Percentiles rank a stretch among this genome's conserved stretches.
Conservation (phyloP, 768 basidiomycete species). For the Leucogyrophana mollusca region DNA sequence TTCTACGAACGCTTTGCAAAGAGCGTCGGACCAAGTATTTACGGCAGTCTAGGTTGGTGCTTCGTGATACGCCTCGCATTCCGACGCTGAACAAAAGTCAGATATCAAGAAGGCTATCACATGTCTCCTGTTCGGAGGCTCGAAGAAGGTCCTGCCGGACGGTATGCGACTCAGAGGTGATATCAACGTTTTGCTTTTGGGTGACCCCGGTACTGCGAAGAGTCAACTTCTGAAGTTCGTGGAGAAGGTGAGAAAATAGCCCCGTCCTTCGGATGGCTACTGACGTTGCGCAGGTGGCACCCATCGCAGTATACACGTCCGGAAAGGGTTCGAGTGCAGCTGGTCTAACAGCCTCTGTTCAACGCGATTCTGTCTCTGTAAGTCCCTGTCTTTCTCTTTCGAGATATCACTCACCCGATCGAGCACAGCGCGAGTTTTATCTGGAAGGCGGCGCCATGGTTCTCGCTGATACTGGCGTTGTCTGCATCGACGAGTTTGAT, state of each 20-base stretch:
- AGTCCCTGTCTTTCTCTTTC: constrained; percentile 24
- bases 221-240: constrained; percentile 98
- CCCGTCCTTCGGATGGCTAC: no score
- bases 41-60: constrained; percentile 78
- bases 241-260: constrained; percentile 93
- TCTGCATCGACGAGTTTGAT: constrained; percentile 99
- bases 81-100: constrained; percentile 28
- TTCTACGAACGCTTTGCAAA: constrained; percentile 93
- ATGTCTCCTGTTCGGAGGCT: constrained; percentile 95
- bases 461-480: constrained; percentile 95
- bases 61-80: neutral
- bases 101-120: constrained; percentile 99
- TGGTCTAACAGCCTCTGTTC: constrained; percentile 96
- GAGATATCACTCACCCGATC: constrained; percentile 3
- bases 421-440: constrained; percentile 88
- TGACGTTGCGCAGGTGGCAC: constrained; percentile 66
- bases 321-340: constrained; percentile 99
- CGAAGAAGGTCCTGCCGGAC: constrained; percentile 95
- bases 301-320: constrained; percentile 97
- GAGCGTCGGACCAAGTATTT: constrained; percentile 97
- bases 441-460: constrained; percentile 99
- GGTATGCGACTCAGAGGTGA: constrained; percentile 97
- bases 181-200: constrained; percentile 94
- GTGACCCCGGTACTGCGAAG: constrained; percentile 98
- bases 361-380: constrained; percentile 89